Percentiles rank a stretch among this genome's conserved stretches.
These are phyloP conservation scores for Raphanus hybrid DNA, from an alignment of 441 rosid genomes.

Conservation along the genomic window DNA sequence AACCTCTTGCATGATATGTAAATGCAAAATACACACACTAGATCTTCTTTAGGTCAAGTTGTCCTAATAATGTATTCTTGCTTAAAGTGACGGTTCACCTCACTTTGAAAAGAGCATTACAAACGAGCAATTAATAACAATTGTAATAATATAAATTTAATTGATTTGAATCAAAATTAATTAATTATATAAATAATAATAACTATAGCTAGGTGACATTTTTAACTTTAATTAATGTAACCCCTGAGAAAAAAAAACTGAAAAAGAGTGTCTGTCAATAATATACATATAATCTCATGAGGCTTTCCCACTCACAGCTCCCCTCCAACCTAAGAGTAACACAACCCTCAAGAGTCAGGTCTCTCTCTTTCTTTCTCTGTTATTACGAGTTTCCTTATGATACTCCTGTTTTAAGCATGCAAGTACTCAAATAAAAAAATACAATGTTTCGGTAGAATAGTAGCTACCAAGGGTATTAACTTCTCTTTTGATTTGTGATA, in stretches of 20 bases:
- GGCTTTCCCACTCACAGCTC: slow-evolving; percentile 24
- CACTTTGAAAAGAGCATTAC: neutral
- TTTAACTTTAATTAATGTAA: neutral
- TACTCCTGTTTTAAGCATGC: neutral
- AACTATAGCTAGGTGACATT: neutral
- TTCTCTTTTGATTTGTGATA: neutral
- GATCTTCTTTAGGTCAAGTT: neutral
- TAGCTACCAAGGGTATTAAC: neutral
- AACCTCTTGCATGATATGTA: slow-evolving; percentile 1
- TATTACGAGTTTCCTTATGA: neutral
- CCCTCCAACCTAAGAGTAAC: neutral
- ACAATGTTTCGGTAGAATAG: neutral
- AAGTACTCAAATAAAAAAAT: neutral
- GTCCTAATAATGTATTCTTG: neutral
- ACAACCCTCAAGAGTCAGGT: slow-evolving; percentile 12
- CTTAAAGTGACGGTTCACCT: neutral
- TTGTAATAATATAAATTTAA: neutral
- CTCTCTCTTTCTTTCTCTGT: neutral
- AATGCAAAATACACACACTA: neutral
- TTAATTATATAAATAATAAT: neutral
- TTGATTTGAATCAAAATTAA: neutral
- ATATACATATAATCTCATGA: neutral
- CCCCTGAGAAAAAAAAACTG: neutral
- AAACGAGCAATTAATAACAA: neutral
- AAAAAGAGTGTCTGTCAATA: slow-evolving; percentile 8